phyloP scores from a whole-genome alignment of 192 early-diverging fungal species.

The Cetraspora pellucida region DNA sequence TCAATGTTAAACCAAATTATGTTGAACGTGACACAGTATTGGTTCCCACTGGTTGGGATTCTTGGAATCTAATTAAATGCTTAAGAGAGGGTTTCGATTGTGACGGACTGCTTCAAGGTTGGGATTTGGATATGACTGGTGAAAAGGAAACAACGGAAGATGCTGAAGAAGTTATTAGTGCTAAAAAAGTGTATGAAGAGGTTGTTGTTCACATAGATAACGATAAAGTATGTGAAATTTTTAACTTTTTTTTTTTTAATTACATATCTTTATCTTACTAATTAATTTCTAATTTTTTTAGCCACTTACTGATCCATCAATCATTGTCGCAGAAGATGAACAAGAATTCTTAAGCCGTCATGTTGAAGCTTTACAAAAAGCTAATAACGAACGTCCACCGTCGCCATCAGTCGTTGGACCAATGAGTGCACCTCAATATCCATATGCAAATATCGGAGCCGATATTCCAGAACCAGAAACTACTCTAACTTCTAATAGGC shows the following conservation, averaged over 20 bases:
- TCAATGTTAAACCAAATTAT: conserved; percentile 72
- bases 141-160: conserved; percentile 21
- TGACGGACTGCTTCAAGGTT: conserved; percentile 59
- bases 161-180: conserved; percentile 47
- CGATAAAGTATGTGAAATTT: conserved; percentile 21
- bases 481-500: neutral
- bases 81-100: conserved; percentile 77
- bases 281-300: conserved; percentile 35
- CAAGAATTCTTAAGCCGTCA: conserved; percentile 85
- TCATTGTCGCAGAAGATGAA: conserved; percentile 83
- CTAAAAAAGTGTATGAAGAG: conserved; percentile 64
- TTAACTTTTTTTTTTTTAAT: neutral
- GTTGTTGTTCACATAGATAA: conserved; percentile 40
- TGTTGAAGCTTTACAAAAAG: conserved; percentile 68
- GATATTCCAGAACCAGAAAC: conserved; percentile 3
- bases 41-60: conserved; percentile 94
- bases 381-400: conserved; percentile 42
- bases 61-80: conserved; percentile 82
- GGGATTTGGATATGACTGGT: conserved; percentile 58
- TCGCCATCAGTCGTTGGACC: conserved; percentile 57
- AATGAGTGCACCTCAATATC: conserved; percentile 42
- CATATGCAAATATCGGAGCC: conserved; percentile 27
- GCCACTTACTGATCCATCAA: conserved; percentile 61
- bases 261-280: neutral
- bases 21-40: conserved; percentile 87